Evolutionary conservation across 2,329 filamentous ascomycete species (phyloP).

Genomic region (Alternaria angustiovoidea): DNA sequence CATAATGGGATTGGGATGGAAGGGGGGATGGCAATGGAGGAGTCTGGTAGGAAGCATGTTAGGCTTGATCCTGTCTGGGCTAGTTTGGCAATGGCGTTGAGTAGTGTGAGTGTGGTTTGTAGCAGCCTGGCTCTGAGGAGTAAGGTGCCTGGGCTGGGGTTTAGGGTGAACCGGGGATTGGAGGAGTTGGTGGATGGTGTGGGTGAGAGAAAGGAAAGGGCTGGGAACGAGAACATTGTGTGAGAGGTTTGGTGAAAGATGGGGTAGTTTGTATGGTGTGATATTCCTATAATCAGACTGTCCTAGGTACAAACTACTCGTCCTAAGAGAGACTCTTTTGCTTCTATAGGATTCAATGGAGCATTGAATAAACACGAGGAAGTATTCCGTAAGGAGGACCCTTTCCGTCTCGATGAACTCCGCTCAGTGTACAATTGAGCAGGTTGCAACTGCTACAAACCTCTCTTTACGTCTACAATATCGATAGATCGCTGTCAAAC

Average conservation of each 20-base stretch:
- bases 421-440: no score
- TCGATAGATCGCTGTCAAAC: no score
- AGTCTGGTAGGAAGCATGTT: conserved; percentile 61
- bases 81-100: conserved; percentile 88
- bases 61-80: conserved; percentile 84
- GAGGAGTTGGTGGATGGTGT: neutral
- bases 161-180: conserved; percentile 31
- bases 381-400: no score
- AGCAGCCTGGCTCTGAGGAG: conserved; percentile 78
- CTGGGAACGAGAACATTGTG: neutral
- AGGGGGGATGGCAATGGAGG: conserved; percentile 49
- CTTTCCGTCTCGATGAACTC: no score
- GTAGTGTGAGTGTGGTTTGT: conserved; percentile 85
- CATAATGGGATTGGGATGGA: conserved; percentile 43
- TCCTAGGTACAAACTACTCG: no score
- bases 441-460: no score
- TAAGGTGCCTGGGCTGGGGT: conserved; percentile 55
- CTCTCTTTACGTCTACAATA: no score
- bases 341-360: no score
- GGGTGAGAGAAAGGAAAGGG: neutral
- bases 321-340: no score
- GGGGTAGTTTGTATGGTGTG: neutral
- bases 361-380: no score
- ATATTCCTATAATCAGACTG: neutral
- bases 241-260: fast-evolving